Evolutionary conservation across 1,139 yeast species (phyloP), one percentile per base, ranked within the genome.

Genomic region (Diutina pseudorugosa): DNA sequence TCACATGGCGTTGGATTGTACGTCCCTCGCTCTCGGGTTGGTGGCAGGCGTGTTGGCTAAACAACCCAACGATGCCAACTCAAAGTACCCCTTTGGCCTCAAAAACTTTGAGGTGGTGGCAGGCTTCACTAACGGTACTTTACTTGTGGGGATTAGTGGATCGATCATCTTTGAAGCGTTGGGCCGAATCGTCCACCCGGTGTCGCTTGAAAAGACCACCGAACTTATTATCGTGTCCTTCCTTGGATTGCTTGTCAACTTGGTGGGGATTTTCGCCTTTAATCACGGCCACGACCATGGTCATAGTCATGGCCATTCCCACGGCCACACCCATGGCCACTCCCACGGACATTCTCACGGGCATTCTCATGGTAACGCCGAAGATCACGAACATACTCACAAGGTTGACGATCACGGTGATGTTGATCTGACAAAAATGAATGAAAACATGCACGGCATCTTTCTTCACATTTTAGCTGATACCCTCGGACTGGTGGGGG

Each of bases 401-500:
- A 62, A 64, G 4, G 60, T 59, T 55, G 71, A 68, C 51, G 67
- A 63, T 53, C 55, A 30, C 36, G n/a, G 36, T 30, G 36, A 14
- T 9, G 5, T 12, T 27, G 36, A 30, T 14, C 36, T 30, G 36
- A 30, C 21, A 41, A 65, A 57, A 19, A 68, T 70, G 72, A 87
- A 87, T 63, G 96, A 91, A 61, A 93, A 93, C 64, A 88, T 93
- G 95, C 82, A 83, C 56, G 99, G 99, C 21, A 89, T 93, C 11
- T 93, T 93, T 60, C 71, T 93, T 48, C 99, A 93, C 61, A 87
- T 93, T 48, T 67, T 93, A 50, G 98, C 99, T 0, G 99, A 93
- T 61, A 93, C 98, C 0, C 71, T 94, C 40, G 98, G 99, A 0
- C 91, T 98, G 0, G 95, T 90, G 0, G 98, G 98, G 5, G 99